These are phyloP conservation scores for Rhizodiscina lignyota DNA, from an alignment of 495 filamentous ascomycete species.

Conservation along the genomic window DNA sequence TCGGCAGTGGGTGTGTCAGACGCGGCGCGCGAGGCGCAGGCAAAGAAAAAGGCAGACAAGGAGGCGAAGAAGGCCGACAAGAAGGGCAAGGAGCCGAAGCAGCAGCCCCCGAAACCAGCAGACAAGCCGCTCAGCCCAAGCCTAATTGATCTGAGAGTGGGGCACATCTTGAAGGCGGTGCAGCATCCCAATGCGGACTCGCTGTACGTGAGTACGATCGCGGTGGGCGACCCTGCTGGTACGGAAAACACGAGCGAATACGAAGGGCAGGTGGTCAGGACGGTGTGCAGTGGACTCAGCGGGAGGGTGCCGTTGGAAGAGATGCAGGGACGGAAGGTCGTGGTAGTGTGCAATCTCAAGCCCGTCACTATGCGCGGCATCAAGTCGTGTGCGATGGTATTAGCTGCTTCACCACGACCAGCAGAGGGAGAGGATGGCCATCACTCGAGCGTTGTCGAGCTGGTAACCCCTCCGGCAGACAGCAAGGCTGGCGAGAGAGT, in stretches of 20 bases:
- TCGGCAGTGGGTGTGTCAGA: conserved; percentile 4
- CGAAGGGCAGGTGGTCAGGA: conserved; percentile 76
- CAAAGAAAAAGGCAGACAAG: conserved; percentile 1
- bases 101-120: conserved; percentile 40
- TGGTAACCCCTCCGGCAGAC: conserved; percentile 71
- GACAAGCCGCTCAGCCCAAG: conserved; percentile 60
- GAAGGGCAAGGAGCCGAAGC: conserved; percentile 69
- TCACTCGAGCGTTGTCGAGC: conserved; percentile 81
- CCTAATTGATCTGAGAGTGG: conserved; percentile 86
- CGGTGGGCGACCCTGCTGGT: conserved; percentile 74
- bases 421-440: conserved; percentile 63
- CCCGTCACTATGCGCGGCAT: conserved; percentile 97
- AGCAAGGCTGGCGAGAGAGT: conserved; percentile 71
- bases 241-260: conserved; percentile 75
- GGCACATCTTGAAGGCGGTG: conserved; percentile 88
- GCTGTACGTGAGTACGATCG: conserved; percentile 91
- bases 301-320: conserved; percentile 81
- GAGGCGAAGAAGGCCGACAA: conserved; percentile 43
- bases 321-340: conserved; percentile 91
- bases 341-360: conserved; percentile 93
- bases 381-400: conserved; percentile 89
- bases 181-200: conserved; percentile 95
- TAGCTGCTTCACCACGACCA: conserved; percentile 74
- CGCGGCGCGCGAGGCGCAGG: conserved; percentile 1
- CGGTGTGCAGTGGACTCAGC: conserved; percentile 91